phyloP scores from a whole-genome alignment of 805 yeast genomes.

The Torulaspora microellipsoides region DNA sequence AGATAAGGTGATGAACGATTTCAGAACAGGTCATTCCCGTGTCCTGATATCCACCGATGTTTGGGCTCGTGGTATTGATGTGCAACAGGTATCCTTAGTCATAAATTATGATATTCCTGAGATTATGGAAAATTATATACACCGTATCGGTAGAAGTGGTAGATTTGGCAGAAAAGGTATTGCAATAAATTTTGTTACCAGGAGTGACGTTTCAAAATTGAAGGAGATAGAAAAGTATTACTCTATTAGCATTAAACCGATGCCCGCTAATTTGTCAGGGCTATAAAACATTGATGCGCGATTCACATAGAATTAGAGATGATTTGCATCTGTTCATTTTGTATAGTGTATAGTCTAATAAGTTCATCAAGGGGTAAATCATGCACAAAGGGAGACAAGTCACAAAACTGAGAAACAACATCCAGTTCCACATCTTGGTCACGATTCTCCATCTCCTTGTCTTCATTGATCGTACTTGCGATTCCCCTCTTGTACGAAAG shows the following conservation, averaged over 20 bases:
- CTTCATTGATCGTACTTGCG: slow-evolving; percentile 1
- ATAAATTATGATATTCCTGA: slow-evolving; percentile 90
- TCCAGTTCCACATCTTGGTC: slow-evolving; percentile 21
- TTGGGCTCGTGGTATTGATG: slow-evolving; percentile 97
- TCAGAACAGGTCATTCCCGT: slow-evolving; percentile 90
- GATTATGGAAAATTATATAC: slow-evolving; percentile 90
- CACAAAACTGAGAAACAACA: slow-evolving; percentile 28
- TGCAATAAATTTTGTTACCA: slow-evolving; percentile 89
- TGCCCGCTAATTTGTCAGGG: slow-evolving; percentile 73
- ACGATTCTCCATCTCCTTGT: neutral
- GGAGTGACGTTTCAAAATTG: slow-evolving; percentile 66
- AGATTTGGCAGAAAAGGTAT: slow-evolving; percentile 99
- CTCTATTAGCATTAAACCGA: slow-evolving; percentile 84
- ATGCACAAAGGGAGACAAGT: slow-evolving; percentile 11
- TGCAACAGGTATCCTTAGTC: slow-evolving; percentile 93
- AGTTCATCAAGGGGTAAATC: slow-evolving; percentile 22
- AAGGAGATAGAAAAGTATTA: slow-evolving; percentile 87
- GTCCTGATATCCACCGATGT: slow-evolving; percentile 91
- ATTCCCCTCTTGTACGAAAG: slow-evolving; percentile 16
- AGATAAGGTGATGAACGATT: slow-evolving; percentile 92
- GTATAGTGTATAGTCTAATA: slow-evolving; percentile 23
- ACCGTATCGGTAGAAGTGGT: slow-evolving; percentile 97
- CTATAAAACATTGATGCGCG: slow-evolving; percentile 27
- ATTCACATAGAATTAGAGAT: slow-evolving; percentile 19
- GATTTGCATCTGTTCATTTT: slow-evolving; percentile 27